phyloP scores from a whole-genome alignment of 169 alveolate genomes.

The Neospora caninum region DNA sequence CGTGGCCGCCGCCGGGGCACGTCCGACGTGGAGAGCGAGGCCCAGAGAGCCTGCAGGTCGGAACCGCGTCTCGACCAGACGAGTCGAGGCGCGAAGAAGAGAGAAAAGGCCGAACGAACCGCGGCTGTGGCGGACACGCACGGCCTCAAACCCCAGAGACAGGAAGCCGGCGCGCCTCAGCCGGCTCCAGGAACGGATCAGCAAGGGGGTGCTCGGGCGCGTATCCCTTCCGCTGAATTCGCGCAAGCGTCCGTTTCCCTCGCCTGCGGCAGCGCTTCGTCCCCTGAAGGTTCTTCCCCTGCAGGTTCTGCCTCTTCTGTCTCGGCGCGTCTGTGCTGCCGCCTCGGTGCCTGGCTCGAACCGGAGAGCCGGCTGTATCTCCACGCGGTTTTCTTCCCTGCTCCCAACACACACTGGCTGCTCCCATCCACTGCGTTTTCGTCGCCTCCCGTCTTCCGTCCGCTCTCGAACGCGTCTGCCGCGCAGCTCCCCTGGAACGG shows the following conservation, averaged over 20 bases:
- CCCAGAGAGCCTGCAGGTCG: no score
- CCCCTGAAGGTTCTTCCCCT: not conserved
- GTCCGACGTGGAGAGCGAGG: no score
- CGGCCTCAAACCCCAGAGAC: no score
- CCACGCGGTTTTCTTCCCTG: slow-evolving; percentile 25
- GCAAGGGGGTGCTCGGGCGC: no score
- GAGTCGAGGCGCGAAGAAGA: no score
- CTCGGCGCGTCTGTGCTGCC: not conserved
- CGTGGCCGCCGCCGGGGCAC: no score
- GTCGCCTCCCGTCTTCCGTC: not conserved
- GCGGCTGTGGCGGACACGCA: no score
- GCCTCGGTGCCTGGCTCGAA: not conserved
- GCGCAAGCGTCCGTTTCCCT: not conserved
- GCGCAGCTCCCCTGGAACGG: not conserved
- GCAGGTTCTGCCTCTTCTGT: not conserved
- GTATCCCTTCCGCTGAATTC: no score
- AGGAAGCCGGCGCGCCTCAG: no score
- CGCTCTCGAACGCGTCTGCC: not conserved
- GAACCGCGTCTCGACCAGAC: no score
- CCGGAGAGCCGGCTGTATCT: not conserved
- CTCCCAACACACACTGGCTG: slow-evolving; percentile 25
- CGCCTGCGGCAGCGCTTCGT: not conserved
- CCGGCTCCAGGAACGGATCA: no score
- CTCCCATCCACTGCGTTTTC: slow-evolving; percentile 21
- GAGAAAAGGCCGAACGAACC: no score